Evolutionary conservation across 1,139 yeast genomes (phyloP).

Genomic region (Kodamaea alishanica): DNA sequence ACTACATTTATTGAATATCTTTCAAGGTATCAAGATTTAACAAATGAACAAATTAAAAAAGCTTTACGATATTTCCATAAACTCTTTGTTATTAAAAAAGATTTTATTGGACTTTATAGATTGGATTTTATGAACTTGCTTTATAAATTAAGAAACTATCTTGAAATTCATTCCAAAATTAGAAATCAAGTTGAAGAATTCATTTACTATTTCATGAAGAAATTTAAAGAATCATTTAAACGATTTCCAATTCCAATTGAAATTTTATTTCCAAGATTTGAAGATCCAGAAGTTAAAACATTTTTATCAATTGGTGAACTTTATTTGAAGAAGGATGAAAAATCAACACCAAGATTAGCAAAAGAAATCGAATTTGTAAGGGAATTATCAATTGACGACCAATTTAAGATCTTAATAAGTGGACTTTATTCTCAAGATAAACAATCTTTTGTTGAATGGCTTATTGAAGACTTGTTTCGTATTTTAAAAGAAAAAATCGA

Average conservation of each 20-base stretch:
- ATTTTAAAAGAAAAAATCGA: conserved; percentile 23
- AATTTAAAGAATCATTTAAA: conserved; percentile 48
- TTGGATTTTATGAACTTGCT: conserved; percentile 63
- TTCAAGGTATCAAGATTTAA: conserved; percentile 57
- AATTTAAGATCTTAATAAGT: conserved; percentile 47
- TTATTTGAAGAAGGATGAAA: conserved; percentile 21
- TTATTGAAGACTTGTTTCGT: conserved; percentile 36
- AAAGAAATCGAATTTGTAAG: conserved; percentile 38
- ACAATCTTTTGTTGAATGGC: conserved; percentile 39
- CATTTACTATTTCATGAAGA: conserved; percentile 62
- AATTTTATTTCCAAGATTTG: conserved; percentile 61
- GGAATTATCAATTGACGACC: conserved; percentile 32
- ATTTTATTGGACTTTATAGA: conserved; percentile 61
- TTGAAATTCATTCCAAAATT: conserved; percentile 36
- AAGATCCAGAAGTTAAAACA: conserved; percentile 36
- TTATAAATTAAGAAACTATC: conserved; percentile 27
- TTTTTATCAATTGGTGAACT: conserved; percentile 54
- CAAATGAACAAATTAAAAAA: conserved; percentile 56
- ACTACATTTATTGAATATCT: conserved; percentile 52
- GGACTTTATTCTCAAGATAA: conserved; percentile 47
- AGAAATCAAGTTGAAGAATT: conserved; percentile 65
- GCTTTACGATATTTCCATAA: conserved; percentile 71
- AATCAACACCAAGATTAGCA: conserved; percentile 25
- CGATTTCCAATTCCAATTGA: conserved; percentile 64
- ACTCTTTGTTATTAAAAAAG: conserved; percentile 58